Percentiles rank a stretch among this genome's conserved stretches.
Evolutionary conservation across 129 eudicot genomes (phyloP).

Genomic region (Pseudognaphalium luteoalbum): DNA sequence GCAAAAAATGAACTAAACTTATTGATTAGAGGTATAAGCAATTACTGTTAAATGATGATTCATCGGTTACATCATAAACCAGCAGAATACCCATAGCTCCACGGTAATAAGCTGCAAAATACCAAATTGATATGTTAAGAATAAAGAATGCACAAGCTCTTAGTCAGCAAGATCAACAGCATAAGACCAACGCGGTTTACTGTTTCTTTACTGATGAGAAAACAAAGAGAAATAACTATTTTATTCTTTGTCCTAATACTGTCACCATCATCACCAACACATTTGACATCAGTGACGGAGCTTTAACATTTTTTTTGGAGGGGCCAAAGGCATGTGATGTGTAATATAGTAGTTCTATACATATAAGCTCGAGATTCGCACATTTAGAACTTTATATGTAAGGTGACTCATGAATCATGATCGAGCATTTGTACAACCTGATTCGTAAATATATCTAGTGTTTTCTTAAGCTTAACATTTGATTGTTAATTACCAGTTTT

Average conservation of each 20-base stretch:
- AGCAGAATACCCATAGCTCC: conserved; percentile 97
- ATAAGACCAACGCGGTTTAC: neutral
- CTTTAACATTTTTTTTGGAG: no score
- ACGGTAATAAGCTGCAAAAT: conserved; percentile 83
- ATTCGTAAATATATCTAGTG: no score
- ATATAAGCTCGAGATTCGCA: no score
- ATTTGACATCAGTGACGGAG: no score
- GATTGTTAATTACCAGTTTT: no score
- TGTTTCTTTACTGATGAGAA: neutral
- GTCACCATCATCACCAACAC: neutral
- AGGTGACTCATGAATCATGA: no score
- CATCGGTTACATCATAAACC: conserved; percentile 95
- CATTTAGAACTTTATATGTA: no score
- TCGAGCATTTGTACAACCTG: no score
- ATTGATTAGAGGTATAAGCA: conserved; percentile 18
- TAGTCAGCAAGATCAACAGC: neutral
- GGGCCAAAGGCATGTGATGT: no score
- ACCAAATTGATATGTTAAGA: neutral
- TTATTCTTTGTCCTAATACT: neutral
- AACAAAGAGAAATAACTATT: neutral
- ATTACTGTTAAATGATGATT: conserved; percentile 89
- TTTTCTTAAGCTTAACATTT: no score
- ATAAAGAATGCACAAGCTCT: neutral
- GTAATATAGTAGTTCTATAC: no score
- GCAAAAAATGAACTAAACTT: neutral